phyloP scores from a whole-genome alignment of 345 rosid genomes.

The Gossypium thurberi region DNA sequence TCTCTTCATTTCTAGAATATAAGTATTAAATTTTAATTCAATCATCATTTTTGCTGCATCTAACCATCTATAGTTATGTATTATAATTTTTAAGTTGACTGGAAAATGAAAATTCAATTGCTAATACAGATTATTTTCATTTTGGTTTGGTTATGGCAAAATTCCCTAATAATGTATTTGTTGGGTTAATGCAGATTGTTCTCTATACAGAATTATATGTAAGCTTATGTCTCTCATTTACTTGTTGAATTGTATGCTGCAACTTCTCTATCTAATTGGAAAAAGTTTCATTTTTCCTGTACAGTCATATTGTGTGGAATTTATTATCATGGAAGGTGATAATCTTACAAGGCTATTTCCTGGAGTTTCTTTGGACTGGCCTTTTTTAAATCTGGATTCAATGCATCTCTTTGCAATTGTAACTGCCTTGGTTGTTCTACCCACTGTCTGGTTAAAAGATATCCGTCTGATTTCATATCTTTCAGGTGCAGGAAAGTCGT shows the following conservation, averaged over 20 bases:
- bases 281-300: constrained; percentile 14
- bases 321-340: constrained; percentile 90
- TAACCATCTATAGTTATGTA: background rate
- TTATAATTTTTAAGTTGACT: background rate
- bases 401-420: constrained; percentile 70
- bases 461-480: constrained; percentile 77
- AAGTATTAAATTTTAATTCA: background rate
- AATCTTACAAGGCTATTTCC: constrained; percentile 81
- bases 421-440: constrained; percentile 64
- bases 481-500: constrained; percentile 47
- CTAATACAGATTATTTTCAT: background rate
- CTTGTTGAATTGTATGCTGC: background rate
- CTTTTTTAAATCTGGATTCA: constrained; percentile 57
- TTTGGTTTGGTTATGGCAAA: background rate
- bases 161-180: constrained; percentile 19
- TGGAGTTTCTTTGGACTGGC: constrained; percentile 55
- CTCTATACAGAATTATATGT: constrained; percentile 78
- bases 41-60: background rate
- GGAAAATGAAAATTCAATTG: background rate
- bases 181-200: constrained; percentile 54
- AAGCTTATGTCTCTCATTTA: constrained; percentile 26
- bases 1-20: background rate
- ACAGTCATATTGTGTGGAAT: constrained; percentile 89
- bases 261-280: constrained; percentile 10
- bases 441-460: constrained; percentile 82